Base-by-base conservation (phyloP, 2,329 filamentous ascomycete species). In the Alternaria conjuncta region DNA sequence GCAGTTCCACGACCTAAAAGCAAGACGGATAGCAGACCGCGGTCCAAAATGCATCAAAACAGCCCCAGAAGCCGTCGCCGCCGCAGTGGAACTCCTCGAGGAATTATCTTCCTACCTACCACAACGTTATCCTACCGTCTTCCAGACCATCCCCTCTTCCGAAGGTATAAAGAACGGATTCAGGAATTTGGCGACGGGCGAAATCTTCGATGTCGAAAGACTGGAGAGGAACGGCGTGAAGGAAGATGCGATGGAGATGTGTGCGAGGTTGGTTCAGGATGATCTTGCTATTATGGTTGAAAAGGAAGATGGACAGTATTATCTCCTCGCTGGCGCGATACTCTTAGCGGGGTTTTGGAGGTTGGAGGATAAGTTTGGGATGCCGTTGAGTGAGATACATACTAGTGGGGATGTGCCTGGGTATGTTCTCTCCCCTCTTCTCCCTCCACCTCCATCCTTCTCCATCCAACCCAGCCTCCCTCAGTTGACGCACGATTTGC, bases 261-360 rank as follows among this genome's bases (percentile, higher is more conserved):
- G 85, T 56, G 91, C 89, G 0, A 87, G 92, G 2, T 85, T 95
- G 20, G 82, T 92, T 4, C 93, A 96, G 79, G 93, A 96, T 74
- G 93, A 96, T 76, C 81, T 96, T 0, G 92, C 92, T 0, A 87
- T 96, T 59, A 95, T 96, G 92, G 85, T 95, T 70, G 92, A 96
- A 79, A 85, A 84, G 20, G 78, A 84, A 0, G 92, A 96, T 74
- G 92, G 92, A 0, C 88, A 94, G 77, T 95, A 95, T 82, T 93
- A 94, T 76, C 86, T 96, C 0, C 86, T 94, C 2, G 91, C 92
- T 0, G 93, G 92, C 0, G 86, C 90, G 0, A 89, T 96, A 61
- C 84, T 96, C 3, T 85, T 96, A 0, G 86, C 93, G 0, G 93
- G 93, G 0, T 96, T 96, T 84, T 96, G 93, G 93, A 87, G 92